Base-by-base conservation (phyloP, 1,284 basidiomycete species). In the Ceratorhiza oryzae-sativae region DNA sequence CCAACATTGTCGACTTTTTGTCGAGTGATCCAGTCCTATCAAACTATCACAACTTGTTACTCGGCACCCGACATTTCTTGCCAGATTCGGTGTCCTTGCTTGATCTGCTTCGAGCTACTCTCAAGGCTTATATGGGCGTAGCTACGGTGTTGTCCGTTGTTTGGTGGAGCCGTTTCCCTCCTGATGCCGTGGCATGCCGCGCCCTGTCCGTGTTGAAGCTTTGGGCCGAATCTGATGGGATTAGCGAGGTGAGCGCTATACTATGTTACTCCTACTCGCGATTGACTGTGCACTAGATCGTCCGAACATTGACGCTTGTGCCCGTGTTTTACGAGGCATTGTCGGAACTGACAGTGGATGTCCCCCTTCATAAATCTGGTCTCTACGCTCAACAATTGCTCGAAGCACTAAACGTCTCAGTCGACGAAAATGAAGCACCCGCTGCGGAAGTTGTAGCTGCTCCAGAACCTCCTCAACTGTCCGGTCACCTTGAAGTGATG, bases 161-260 rank as follows among this genome's bases (percentile, higher is more conserved):
- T 6, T 93, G 90, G 88, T 86, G 90, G 20, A 91, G 92, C 76
- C 89, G 89, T 77, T 80, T 90, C n/a, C 88, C 88, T 1, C 85
- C 88, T 73, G 84, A 86, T 71, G 78, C 79, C 18, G 90, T 89
- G 76, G 83, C 88, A 8, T 88, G 90, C 75, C 84, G 87, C 53
- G 83, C 85, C 0, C 78, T 92, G 8, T 86, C 84, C 9, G 83
- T 91, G 12, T 73, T 92, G 63, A 84, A 86, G 18, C 74, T 92
- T 34, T 93, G 91, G 91, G 91, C 92, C 79, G 82, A 80, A 42
- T 80, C 85, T 1, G 83, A 86, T 62, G 88, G 88, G 1, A 90
- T 90, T 78, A 82, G 86, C 34, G 86, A 90, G 82, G 89, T 88
- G 56, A 59, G 82, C 74, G 53, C 49, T 58, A 51, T 62, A 65